Conservation (phyloP, 805 yeast species). For the Schizosaccharomyces lindneri region DNA sequence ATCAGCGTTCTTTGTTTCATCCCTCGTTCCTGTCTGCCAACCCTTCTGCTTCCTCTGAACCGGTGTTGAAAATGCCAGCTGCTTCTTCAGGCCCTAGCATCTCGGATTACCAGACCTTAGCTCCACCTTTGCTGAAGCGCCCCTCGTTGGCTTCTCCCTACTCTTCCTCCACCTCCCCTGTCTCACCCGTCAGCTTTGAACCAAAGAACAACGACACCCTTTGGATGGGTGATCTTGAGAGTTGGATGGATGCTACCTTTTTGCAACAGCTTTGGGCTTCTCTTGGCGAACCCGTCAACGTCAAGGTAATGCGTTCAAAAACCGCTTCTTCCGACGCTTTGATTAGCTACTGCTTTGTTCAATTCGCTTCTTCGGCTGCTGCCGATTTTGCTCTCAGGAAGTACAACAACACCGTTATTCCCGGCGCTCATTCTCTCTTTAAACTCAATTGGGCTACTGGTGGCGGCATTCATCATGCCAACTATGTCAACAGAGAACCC, state of each 20-base stretch:
- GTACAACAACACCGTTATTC: conserved; percentile 45
- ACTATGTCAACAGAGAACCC: conserved; percentile 10
- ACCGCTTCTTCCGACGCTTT: conserved; percentile 23
- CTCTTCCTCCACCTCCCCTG: not conserved
- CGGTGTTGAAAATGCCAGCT: not conserved
- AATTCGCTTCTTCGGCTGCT: conserved; percentile 33
- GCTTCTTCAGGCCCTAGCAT: not conserved
- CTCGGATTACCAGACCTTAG: not conserved
- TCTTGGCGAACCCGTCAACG: conserved; percentile 35
- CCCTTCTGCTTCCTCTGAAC: not conserved
- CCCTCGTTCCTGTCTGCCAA: not conserved
- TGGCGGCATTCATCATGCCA: conserved; percentile 14
- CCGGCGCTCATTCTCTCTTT: conserved; percentile 31
- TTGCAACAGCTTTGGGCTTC: conserved; percentile 45
- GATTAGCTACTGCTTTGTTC: conserved; percentile 55
- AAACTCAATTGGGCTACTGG: conserved; percentile 68
- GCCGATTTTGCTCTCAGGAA: conserved; percentile 34
- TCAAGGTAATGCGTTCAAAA: conserved; percentile 52
- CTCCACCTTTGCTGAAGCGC: not conserved
- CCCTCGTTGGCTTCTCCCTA: not conserved
- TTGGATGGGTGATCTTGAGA: conserved; percentile 66
- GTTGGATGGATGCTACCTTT: conserved; percentile 52
- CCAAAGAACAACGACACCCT: not conserved
- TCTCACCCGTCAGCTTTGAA: not conserved
- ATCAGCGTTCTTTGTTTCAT: not conserved